Evolutionary conservation across 2,329 filamentous ascomycete genomes (phyloP).

Genomic region (Aschersonia sp.): DNA sequence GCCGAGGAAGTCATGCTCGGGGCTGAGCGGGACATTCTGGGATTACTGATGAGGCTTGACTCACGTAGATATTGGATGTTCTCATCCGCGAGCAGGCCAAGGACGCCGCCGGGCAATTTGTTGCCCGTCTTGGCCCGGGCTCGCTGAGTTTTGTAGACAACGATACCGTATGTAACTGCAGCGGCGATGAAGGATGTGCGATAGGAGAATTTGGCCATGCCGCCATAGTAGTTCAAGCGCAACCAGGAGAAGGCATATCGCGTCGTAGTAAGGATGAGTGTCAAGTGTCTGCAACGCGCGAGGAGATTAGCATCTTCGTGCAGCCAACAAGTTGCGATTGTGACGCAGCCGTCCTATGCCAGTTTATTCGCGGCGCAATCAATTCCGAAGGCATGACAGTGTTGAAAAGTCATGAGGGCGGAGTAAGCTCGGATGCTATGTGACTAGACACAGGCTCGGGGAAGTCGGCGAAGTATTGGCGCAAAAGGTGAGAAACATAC

Average conservation of each 20-base stretch:
- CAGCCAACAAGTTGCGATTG: too few species aligned
- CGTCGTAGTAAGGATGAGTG: conserved; percentile 66
- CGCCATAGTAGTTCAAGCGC: conserved; percentile 71
- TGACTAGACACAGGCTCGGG: not conserved
- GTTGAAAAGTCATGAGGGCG: not conserved
- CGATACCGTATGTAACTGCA: conserved; percentile 87
- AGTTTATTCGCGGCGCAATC: not conserved
- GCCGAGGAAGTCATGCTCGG: too few species aligned
- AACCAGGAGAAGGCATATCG: conserved; percentile 79
- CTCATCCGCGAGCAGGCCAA: conserved; percentile 69
- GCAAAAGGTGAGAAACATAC: conserved; percentile 36
- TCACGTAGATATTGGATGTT: conserved; percentile 94
- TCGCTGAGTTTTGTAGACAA: conserved; percentile 94
- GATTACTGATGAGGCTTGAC: conserved; percentile 14
- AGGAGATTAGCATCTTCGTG: not conserved
- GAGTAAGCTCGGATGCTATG: not conserved
- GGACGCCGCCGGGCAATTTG: conserved; percentile 39
- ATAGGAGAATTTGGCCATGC: conserved; percentile 71
- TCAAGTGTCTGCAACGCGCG: conserved; percentile 52
- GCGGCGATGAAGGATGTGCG: conserved; percentile 82
- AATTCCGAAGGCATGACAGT: not conserved
- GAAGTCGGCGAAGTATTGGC: not conserved
- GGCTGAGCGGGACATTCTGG: too few species aligned
- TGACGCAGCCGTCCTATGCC: not conserved
- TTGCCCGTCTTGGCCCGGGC: conserved; percentile 64